Evolutionary conservation across 805 yeast species (phyloP).

Genomic region (Candida pini): DNA sequence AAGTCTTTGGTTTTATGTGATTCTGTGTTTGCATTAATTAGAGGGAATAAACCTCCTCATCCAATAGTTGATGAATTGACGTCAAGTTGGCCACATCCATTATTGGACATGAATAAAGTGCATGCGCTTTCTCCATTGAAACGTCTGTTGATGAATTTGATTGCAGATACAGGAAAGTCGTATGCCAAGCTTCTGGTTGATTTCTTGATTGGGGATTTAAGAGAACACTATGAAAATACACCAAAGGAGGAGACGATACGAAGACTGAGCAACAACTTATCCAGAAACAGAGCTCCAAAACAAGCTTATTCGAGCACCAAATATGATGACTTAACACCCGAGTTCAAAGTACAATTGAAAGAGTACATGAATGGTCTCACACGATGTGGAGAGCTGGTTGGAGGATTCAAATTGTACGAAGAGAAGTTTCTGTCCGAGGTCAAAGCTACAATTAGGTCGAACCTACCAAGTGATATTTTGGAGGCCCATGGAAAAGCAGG

Average conservation of each 20-base stretch:
- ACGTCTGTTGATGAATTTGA: slow-evolving; percentile 48
- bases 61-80: slow-evolving; percentile 27
- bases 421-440: slow-evolving; percentile 65
- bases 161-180: slow-evolving; percentile 64
- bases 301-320: not conserved
- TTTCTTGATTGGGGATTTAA: slow-evolving; percentile 54
- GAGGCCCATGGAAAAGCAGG: slow-evolving; percentile 11
- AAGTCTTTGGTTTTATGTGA: slow-evolving; percentile 54
- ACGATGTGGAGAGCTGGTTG: slow-evolving; percentile 53
- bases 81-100: slow-evolving; percentile 39
- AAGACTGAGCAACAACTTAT: slow-evolving; percentile 33
- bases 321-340: slow-evolving; percentile 17
- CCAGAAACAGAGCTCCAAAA: slow-evolving; percentile 7
- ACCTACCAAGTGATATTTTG: slow-evolving; percentile 49
- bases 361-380: slow-evolving; percentile 50
- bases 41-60: slow-evolving; percentile 40
- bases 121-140: slow-evolving; percentile 47
- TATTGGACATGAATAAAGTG: slow-evolving; percentile 37
- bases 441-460: slow-evolving; percentile 61
- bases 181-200: slow-evolving; percentile 55
- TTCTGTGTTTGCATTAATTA: slow-evolving; percentile 49
- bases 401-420: slow-evolving; percentile 61
- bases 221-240: slow-evolving; percentile 46
- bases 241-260: slow-evolving; percentile 43
- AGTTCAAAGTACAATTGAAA: slow-evolving; percentile 38